Evolutionary conservation across 2,329 filamentous ascomycete genomes (phyloP).

Genomic region (Lecanicillium sp.): DNA sequence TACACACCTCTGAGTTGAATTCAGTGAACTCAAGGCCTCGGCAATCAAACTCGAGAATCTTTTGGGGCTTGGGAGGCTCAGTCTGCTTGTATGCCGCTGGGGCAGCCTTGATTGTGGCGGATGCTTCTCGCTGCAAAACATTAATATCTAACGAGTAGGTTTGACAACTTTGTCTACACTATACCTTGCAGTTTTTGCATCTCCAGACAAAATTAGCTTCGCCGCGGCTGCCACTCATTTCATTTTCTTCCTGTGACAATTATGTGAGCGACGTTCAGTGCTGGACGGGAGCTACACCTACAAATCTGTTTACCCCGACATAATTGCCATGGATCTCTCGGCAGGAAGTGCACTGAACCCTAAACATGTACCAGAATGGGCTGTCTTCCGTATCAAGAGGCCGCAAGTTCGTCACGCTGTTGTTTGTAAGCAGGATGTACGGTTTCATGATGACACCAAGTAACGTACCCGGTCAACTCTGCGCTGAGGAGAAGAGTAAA

Average conservation of each 20-base stretch:
- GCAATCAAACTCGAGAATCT: constrained; percentile 87
- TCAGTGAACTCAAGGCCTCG: constrained; percentile 86
- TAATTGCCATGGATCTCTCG: constrained; percentile 82
- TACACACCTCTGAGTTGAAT: constrained; percentile 74
- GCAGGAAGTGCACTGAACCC: constrained; percentile 96
- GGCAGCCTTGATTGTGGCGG: constrained; percentile 70
- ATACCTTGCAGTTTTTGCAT: constrained; percentile 90
- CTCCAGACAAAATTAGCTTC: constrained; percentile 99
- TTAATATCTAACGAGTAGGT: not conserved
- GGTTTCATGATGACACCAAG: not conserved
- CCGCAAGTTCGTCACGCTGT: constrained; percentile 80
- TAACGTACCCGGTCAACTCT: constrained; percentile 57
- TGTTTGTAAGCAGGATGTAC: constrained; percentile 5
- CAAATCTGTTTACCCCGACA: constrained; percentile 81
- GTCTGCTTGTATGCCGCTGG: constrained; percentile 63
- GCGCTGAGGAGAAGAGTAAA: constrained; percentile 58
- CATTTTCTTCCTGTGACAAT: constrained; percentile 64
- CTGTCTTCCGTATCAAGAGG: constrained; percentile 73
- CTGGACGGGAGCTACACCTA: constrained; percentile 34
- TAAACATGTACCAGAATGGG: constrained; percentile 96
- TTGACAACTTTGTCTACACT: not conserved
- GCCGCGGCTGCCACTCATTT: constrained; percentile 85
- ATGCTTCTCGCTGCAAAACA: constrained; percentile 61
- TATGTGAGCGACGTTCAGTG: not conserved
- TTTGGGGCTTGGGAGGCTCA: constrained; percentile 66